phyloP scores from a whole-genome alignment of 768 basidiomycete genomes.

The Galerina sulciceps region DNA sequence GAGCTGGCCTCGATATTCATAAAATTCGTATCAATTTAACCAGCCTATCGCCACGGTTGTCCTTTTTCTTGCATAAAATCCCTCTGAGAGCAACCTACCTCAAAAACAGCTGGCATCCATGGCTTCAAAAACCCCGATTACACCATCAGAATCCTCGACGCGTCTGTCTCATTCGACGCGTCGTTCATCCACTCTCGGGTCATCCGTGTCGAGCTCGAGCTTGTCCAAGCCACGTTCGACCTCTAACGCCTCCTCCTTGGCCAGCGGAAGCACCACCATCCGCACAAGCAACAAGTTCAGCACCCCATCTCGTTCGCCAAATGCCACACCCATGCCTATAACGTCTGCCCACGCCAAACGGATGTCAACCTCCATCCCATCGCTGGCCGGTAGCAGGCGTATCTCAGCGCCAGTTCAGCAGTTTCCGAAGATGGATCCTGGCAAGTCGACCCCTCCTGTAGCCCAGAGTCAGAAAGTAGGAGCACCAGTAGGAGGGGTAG shows the following conservation, averaged over 20 bases:
- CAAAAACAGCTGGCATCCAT: constrained; percentile 9
- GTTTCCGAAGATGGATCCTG: constrained; percentile 31
- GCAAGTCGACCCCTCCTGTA: constrained; percentile 24
- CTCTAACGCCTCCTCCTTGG: constrained; percentile 51
- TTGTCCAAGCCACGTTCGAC: constrained; percentile 55
- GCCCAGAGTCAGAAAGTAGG: neutral
- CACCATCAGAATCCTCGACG: constrained; percentile 59
- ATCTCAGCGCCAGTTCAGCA: constrained; percentile 41
- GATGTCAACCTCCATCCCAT: constrained; percentile 40
- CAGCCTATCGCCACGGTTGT: no score
- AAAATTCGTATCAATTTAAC: no score
- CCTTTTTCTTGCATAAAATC: no score
- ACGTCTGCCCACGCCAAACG: constrained; percentile 35
- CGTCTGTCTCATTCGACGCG: constrained; percentile 46
- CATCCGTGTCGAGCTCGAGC: constrained; percentile 32
- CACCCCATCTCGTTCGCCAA: constrained; percentile 45
- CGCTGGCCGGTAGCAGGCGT: constrained; percentile 38
- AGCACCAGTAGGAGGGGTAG: constrained; percentile 18
- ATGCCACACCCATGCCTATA: constrained; percentile 49
- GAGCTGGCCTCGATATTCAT: no score
- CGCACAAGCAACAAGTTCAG: constrained; percentile 34
- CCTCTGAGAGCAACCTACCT: no score
- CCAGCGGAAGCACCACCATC: constrained; percentile 56
- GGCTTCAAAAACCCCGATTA: constrained; percentile 29
- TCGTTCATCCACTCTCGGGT: constrained; percentile 45